These are phyloP conservation scores for Cystobasidiopsis lactophilus DNA, from an alignment of 768 basidiomycete genomes.

Conservation along the genomic window DNA sequence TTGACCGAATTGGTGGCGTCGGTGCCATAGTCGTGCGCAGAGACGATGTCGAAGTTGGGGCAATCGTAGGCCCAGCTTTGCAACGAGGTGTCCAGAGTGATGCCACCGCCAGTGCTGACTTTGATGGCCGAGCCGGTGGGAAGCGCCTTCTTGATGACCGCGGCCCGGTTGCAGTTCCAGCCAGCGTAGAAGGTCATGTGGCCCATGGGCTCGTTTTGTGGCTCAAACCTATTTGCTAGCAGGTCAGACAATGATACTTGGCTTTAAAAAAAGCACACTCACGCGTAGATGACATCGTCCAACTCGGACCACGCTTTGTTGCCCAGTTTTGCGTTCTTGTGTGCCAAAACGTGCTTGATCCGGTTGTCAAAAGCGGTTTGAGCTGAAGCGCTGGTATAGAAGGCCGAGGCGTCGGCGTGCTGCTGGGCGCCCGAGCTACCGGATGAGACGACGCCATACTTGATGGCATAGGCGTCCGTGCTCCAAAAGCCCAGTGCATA, in stretches of 20 bases:
- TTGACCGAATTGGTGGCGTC: conserved; percentile 3
- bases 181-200: conserved; percentile 15
- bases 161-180: conserved; percentile 20
- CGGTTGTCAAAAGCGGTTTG: conserved; percentile 16
- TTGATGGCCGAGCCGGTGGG: conserved; percentile 12
- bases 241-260: background rate
- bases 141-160: conserved; percentile 12
- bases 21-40: conserved; percentile 22
- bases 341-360: conserved; percentile 16
- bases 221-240: background rate
- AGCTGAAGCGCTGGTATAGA: conserved; percentile 15
- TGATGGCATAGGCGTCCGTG: conserved; percentile 19
- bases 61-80: conserved; percentile 18
- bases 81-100: conserved; percentile 13
- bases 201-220: conserved; percentile 20
- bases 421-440: conserved; percentile 14
- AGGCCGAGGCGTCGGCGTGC: conserved; percentile 14
- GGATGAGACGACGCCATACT: conserved; percentile 14
- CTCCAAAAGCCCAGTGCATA: conserved; percentile 22
- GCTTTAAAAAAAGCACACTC: conserved; percentile 8
- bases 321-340: conserved; percentile 16
- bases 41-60: conserved; percentile 17
- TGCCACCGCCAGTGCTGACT: conserved; percentile 20
- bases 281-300: conserved; percentile 15
- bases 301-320: conserved; percentile 18